Percentiles rank a stretch among this genome's conserved stretches.
Conservation (phyloP, 2,329 filamentous ascomycete species). For the Ophiocordyceps australis region DNA sequence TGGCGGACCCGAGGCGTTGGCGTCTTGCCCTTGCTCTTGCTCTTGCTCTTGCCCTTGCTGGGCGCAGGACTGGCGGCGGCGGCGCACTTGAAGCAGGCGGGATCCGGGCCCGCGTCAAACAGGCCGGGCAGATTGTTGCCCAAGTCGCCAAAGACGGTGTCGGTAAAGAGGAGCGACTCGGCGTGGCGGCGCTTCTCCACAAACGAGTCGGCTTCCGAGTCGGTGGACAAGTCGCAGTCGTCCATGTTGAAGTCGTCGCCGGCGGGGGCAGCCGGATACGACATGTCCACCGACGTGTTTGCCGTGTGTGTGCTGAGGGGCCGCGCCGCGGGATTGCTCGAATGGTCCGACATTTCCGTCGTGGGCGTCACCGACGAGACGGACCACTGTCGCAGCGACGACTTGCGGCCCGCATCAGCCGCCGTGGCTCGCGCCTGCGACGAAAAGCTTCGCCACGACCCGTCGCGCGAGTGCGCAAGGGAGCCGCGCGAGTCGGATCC, state of each 20-base stretch:
- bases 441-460: conserved; percentile 1
- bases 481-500: background rate
- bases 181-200: conserved; percentile 4
- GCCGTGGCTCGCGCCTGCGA: background rate
- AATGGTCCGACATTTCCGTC: conserved; percentile 14
- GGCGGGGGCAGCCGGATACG: background rate
- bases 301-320: conserved; percentile 24
- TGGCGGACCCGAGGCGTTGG: too few species aligned
- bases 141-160: conserved; percentile 13
- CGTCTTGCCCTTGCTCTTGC: conserved; percentile 2
- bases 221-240: background rate
- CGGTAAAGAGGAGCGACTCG: conserved; percentile 17
- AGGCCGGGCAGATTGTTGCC: conserved; percentile 15
- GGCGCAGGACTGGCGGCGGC: background rate
- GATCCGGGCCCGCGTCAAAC: conserved; percentile 2
- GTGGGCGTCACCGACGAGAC: conserved; percentile 22
- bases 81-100: conserved; percentile 4
- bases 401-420: conserved; percentile 2
- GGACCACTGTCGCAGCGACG: conserved; percentile 17
- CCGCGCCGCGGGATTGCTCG: conserved; percentile 19
- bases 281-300: conserved; percentile 23
- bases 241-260: background rate
- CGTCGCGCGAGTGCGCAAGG: background rate
- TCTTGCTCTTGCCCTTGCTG: conserved; percentile 1
- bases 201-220: conserved; percentile 14